phyloP scores from a whole-genome alignment of 768 basidiomycete species.

The Suillus sp. region DNA sequence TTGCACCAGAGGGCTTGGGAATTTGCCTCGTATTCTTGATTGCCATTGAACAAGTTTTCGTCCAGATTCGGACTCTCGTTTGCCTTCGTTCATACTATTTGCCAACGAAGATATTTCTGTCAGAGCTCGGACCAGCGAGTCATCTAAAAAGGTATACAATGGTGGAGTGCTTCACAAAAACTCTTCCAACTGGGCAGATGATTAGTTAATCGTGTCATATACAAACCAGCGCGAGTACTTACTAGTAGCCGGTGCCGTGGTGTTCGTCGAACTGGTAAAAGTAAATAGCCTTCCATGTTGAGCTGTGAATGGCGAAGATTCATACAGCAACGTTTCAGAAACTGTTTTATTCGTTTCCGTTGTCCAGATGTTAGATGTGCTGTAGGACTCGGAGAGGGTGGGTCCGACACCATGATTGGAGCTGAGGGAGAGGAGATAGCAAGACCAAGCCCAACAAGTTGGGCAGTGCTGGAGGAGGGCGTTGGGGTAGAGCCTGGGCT shows the following conservation, averaged over 20 bases:
- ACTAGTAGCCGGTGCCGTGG: constrained; percentile 96
- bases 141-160: constrained; percentile 69
- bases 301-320: constrained; percentile 92
- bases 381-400: constrained; percentile 43
- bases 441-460: constrained; percentile 63
- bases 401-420: constrained; percentile 45
- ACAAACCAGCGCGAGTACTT: constrained; percentile 33
- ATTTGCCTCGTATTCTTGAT: constrained; percentile 83
- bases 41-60: constrained; percentile 92
- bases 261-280: constrained; percentile 94
- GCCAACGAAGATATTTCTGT: constrained; percentile 87
- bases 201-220: constrained; percentile 8
- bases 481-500: constrained; percentile 43
- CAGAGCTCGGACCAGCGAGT: constrained; percentile 83
- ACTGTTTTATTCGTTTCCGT: constrained; percentile 83
- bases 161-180: constrained; percentile 85
- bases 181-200: constrained; percentile 65
- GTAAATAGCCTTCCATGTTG: constrained; percentile 89
- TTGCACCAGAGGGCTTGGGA: constrained; percentile 95
- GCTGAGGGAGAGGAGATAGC: constrained; percentile 55
- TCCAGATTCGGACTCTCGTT: constrained; percentile 91
- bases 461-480: constrained; percentile 61
- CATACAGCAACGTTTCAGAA: constrained; percentile 86
- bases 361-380: constrained; percentile 75
- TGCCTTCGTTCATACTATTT: constrained; percentile 97